Conservation (phyloP, 2,329 filamentous ascomycete species). For the Aspergillus tanneri region DNA sequence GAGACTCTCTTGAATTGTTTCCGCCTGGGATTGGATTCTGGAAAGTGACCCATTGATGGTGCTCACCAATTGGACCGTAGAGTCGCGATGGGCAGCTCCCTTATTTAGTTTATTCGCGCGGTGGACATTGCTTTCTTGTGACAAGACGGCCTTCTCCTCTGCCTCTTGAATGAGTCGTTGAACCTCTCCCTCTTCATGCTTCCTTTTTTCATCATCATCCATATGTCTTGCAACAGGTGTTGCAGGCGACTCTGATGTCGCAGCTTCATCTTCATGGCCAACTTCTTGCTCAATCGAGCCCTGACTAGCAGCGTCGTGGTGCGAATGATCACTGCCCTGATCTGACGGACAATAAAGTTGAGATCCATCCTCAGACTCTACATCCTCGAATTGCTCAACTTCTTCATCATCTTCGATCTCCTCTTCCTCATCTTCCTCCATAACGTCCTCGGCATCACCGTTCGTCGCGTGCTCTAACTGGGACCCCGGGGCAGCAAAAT, state of each 20-base stretch:
- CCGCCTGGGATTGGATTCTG: slow-evolving; percentile 35
- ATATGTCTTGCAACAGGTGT: slow-evolving; percentile 44
- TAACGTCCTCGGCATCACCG: slow-evolving; percentile 25
- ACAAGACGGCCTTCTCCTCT: slow-evolving; percentile 43
- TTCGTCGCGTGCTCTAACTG: slow-evolving; percentile 27
- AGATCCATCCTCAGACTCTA: slow-evolving; percentile 14
- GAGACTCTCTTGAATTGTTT: slow-evolving; percentile 27
- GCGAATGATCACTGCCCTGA: slow-evolving; percentile 16
- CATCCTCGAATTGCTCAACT: slow-evolving; percentile 12
- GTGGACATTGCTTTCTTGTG: slow-evolving; percentile 45
- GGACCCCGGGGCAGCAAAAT: slow-evolving; percentile 58
- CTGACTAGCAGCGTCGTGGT: slow-evolving; percentile 2
- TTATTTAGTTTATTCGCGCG: slow-evolving; percentile 46
- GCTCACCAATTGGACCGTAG: slow-evolving; percentile 43
- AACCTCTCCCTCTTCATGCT: slow-evolving; percentile 46
- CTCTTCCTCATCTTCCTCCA: slow-evolving; percentile 22
- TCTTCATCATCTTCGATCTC: slow-evolving; percentile 20
- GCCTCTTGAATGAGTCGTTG: slow-evolving; percentile 48
- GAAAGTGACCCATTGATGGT: slow-evolving; percentile 41
- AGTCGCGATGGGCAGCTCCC: slow-evolving; percentile 40
- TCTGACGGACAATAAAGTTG: slow-evolving; percentile 15
- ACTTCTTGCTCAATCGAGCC: slow-evolving; percentile 1
- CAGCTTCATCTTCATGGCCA: slow-evolving; percentile 10
- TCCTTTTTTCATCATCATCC: slow-evolving; percentile 58
- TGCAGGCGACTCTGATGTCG: slow-evolving; percentile 4